phyloP scores from a whole-genome alignment of 2,329 filamentous ascomycete genomes.

The Aspergillus sp. region DNA sequence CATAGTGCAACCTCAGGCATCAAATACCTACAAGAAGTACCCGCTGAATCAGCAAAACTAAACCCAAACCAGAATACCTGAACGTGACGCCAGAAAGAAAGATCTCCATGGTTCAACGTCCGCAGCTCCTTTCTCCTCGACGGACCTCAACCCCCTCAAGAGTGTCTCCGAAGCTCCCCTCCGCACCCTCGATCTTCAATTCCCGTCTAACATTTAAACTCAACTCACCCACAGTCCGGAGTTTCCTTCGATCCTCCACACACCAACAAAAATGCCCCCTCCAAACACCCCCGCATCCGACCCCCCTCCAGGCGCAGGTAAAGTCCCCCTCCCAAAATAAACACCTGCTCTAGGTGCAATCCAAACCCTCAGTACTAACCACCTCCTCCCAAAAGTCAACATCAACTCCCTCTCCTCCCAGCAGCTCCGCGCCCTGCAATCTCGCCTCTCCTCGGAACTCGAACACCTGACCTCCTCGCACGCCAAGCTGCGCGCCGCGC shows the following conservation, averaged over 20 bases:
- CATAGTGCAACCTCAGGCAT: too few species aligned
- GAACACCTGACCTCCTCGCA: conserved; percentile 91
- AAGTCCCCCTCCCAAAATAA: background rate
- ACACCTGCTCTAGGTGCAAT: background rate
- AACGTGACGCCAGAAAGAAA: too few species aligned
- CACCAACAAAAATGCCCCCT: conserved; percentile 24
- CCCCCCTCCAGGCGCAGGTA: conserved; percentile 21
- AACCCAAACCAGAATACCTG: too few species aligned
- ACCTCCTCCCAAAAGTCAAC: conserved; percentile 48
- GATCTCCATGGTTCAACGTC: too few species aligned
- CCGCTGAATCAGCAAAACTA: too few species aligned
- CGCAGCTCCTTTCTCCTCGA: too few species aligned
- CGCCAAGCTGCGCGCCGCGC: conserved; percentile 82
- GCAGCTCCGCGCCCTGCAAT: conserved; percentile 88
- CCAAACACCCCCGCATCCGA: conserved; percentile 28
- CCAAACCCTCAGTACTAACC: background rate
- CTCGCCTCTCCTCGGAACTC: conserved; percentile 93
- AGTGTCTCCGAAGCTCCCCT: too few species aligned
- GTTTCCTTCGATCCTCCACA: background rate
- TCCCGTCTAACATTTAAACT: background rate
- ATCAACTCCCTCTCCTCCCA: conserved; percentile 76
- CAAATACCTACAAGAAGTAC: too few species aligned
- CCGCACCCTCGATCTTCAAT: background rate
- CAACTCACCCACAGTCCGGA: background rate
- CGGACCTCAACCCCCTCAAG: too few species aligned